A percentile compares a stretch with the other conserved stretches of the same genome.
These are phyloP conservation scores for Fomitopsis schrenkii DNA, from an alignment of 1,284 basidiomycete species.

Conservation along the genomic window DNA sequence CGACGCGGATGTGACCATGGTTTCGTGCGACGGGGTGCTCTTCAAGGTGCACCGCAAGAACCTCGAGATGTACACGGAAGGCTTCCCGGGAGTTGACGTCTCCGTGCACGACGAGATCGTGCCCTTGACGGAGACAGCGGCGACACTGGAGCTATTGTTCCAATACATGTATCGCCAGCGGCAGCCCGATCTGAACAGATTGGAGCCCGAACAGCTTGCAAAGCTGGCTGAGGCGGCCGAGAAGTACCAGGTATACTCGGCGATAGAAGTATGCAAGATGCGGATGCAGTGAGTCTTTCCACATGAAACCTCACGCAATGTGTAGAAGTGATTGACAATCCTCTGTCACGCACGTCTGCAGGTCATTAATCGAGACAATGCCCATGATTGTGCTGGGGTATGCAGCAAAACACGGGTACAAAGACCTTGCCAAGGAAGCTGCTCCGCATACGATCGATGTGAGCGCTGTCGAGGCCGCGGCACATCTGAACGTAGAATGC, in stretches of 20 bases:
- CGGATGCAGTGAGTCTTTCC: slow-evolving; percentile 6
- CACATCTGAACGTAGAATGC: neutral
- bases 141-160: slow-evolving; percentile 12
- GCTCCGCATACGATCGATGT: neutral
- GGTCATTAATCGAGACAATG: neutral
- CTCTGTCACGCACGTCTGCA: neutral
- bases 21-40: slow-evolving; percentile 13
- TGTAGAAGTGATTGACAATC: neutral
- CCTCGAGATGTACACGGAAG: slow-evolving; percentile 13
- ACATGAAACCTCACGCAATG: neutral
- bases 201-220: neutral
- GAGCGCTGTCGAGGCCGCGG: neutral
- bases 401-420: neutral
- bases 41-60: slow-evolving; percentile 17
- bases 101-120: slow-evolving; percentile 13
- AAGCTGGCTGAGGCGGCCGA: slow-evolving; percentile 10
- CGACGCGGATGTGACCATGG: neutral
- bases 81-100: slow-evolving; percentile 9
- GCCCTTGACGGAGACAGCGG: slow-evolving; percentile 19
- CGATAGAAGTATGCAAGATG: slow-evolving; percentile 8
- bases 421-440: neutral
- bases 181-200: neutral
- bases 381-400: slow-evolving; percentile 2
- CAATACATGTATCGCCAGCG: slow-evolving; percentile 10
- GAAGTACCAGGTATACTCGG: slow-evolving; percentile 10